These are phyloP conservation scores for Phytophthora sp. DNA, from an alignment of 352 stramenopile genomes.

Conservation along the genomic window DNA sequence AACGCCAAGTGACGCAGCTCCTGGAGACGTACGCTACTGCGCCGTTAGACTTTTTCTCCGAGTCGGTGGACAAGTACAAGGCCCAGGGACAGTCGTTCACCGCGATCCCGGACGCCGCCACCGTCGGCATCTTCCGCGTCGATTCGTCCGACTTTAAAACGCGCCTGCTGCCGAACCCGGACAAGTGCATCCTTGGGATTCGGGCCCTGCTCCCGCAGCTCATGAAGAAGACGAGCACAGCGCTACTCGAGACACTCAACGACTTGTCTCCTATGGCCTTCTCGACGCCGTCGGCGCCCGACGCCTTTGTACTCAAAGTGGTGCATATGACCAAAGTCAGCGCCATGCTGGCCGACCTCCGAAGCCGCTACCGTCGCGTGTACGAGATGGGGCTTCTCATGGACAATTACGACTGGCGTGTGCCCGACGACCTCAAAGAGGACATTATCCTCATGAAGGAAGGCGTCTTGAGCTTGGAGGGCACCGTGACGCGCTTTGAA, in stretches of 20 bases:
- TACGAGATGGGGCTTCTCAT: conserved; percentile 91
- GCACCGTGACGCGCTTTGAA: conserved; percentile 89
- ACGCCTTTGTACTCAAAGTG: conserved; percentile 89
- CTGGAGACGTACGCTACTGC: conserved; percentile 74
- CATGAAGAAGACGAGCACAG: conserved; percentile 84
- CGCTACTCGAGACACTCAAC: conserved; percentile 85
- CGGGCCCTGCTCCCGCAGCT: conserved; percentile 86
- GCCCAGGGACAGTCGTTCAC: conserved; percentile 79
- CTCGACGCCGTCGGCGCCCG: conserved; percentile 65
- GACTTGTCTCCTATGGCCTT: conserved; percentile 87
- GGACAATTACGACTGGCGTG: conserved; percentile 91
- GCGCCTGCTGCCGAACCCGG: conserved; percentile 86
- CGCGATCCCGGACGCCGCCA: conserved; percentile 82
- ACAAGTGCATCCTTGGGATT: conserved; percentile 88
- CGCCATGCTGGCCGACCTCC: conserved; percentile 67
- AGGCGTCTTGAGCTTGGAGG: conserved; percentile 90
- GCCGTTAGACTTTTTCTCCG: conserved; percentile 79
- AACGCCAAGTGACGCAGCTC: conserved; percentile 66
- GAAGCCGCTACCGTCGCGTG: conserved; percentile 74
- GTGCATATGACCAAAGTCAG: conserved; percentile 86
- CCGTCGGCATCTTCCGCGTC: conserved; percentile 93
- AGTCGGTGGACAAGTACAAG: conserved; percentile 86
- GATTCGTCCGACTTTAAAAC: conserved; percentile 90
- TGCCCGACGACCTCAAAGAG: conserved; percentile 93
- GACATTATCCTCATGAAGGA: conserved; percentile 95